Percentiles rank a stretch among this genome's conserved stretches.
phyloP scores from a whole-genome alignment of 257 asterid genomes.

The Solanum boliviense region DNA sequence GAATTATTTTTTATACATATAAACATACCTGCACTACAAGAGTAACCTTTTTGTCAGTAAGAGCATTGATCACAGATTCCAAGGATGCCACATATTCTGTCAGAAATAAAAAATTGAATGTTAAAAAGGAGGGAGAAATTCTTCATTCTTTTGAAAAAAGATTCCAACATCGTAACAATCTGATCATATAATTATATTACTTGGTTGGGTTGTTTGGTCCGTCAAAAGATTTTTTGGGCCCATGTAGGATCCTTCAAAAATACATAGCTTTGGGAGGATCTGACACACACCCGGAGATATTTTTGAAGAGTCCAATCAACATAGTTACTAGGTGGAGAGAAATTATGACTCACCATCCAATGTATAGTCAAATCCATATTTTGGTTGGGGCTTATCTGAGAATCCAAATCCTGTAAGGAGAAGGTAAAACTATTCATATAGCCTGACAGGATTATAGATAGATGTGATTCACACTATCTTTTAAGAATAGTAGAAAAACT shows the following conservation, averaged over 20 bases:
- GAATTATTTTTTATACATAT: not conserved
- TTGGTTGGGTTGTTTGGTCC: not conserved
- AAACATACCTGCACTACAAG: constrained; percentile 78
- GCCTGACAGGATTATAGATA: not conserved
- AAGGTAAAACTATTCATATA: not conserved
- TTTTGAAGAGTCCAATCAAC: not conserved
- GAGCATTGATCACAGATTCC: constrained; percentile 48
- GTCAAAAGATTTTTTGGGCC: not conserved
- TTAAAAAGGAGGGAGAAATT: not conserved
- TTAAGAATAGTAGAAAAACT: not conserved
- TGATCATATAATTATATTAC: not conserved
- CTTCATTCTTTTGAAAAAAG: not conserved
- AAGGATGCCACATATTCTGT: constrained; percentile 71
- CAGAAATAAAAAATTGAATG: not conserved
- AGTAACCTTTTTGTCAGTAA: constrained; percentile 47
- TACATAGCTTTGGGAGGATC: not conserved
- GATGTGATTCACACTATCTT: not conserved
- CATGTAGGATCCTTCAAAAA: not conserved
- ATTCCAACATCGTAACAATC: not conserved
- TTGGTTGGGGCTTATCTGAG: constrained; percentile 95
- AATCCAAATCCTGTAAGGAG: constrained; percentile 78
- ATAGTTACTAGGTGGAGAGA: not conserved
- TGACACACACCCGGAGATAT: not conserved
- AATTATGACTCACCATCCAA: constrained; percentile 43
- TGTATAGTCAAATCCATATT: constrained; percentile 84